Conservation (phyloP, 148 eudicot genomes). For the Dysphania ambrosioides region DNA sequence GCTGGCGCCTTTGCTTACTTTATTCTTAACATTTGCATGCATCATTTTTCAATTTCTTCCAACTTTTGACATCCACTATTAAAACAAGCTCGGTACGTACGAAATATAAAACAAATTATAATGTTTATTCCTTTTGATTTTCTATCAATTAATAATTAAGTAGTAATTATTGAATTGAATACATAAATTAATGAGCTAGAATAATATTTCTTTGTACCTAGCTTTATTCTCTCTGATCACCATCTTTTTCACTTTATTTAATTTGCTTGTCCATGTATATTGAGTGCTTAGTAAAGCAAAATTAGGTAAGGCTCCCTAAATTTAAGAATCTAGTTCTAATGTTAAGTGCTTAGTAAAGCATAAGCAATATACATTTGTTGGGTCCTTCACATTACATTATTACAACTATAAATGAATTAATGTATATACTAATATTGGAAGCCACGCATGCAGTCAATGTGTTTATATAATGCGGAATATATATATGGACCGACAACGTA, state of each 20-base stretch:
- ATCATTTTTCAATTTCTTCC: conserved; percentile 7
- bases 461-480: background rate
- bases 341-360: background rate
- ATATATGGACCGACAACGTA: background rate
- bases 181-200: too few relatives aligned
- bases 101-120: background rate
- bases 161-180: too few relatives aligned
- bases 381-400: background rate
- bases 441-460: background rate
- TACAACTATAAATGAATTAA: background rate
- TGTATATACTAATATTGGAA: background rate
- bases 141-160: background rate
- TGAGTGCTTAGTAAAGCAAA: too few relatives aligned
- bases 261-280: background rate
- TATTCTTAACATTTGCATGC: conserved; percentile 6
- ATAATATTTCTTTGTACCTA: too few relatives aligned
- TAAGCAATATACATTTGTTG: background rate
- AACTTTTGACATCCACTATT: background rate
- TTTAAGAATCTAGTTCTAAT: background rate
- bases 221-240: background rate
- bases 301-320: background rate
- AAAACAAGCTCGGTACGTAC: background rate
- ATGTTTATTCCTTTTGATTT: background rate
- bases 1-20: conserved; percentile 19
- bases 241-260: background rate